Conservation (phyloP, 176 grass and related monocot genomes). For the Eleusine indica region DNA sequence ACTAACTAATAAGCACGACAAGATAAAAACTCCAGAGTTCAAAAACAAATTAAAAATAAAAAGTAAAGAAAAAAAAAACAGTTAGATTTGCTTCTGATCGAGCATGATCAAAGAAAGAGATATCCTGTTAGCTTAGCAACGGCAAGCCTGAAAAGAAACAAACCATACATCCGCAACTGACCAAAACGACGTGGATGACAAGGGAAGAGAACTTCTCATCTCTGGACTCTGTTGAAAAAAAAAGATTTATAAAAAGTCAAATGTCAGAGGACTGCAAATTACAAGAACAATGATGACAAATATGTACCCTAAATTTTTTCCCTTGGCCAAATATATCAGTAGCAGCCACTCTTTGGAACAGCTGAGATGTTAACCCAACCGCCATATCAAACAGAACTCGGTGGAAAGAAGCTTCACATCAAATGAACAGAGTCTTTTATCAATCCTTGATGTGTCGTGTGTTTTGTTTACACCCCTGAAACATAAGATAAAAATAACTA, state of each 20-base stretch:
- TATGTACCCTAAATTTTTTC: conserved; percentile 61
- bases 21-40: neutral
- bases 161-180: conserved; percentile 56
- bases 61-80: neutral
- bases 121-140: conserved; percentile 11
- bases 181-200: conserved; percentile 50
- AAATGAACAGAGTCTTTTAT: conserved; percentile 25
- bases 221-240: conserved; percentile 50
- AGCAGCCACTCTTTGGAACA: conserved; percentile 59
- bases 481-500: conserved; percentile 23
- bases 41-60: neutral
- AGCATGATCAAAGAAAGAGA: neutral
- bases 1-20: conserved; percentile 1
- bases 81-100: neutral
- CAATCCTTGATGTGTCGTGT: conserved; percentile 26
- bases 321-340: conserved; percentile 43
- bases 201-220: conserved; percentile 56
- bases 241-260: conserved; percentile 6
- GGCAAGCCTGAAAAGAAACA: neutral
- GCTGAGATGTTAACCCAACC: conserved; percentile 60
- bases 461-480: conserved; percentile 32
- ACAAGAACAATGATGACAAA: conserved; percentile 16
- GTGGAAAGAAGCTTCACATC: conserved; percentile 38
- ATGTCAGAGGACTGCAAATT: conserved; percentile 27
- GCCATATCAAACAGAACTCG: conserved; percentile 57